These are phyloP conservation scores for Ustilago crameri DNA, from an alignment of 1,284 basidiomycete genomes.

Conservation along the genomic window DNA sequence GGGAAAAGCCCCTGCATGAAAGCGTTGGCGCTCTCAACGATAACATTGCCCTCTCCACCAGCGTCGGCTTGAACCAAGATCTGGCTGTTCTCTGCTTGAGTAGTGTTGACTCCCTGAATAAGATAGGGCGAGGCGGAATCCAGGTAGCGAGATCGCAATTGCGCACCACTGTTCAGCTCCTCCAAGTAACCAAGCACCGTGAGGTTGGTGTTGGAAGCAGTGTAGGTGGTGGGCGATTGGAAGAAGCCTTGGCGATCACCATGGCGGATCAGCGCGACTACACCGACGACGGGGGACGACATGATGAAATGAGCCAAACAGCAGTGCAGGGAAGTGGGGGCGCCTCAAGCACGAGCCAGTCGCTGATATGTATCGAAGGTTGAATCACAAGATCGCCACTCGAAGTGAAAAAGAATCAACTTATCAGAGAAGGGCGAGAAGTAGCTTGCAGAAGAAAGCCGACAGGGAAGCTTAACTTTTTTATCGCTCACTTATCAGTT, in stretches of 20 bases:
- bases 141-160: constrained; percentile 79
- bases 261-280: constrained; percentile 83
- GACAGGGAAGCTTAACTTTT: too few species aligned
- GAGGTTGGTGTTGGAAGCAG: constrained; percentile 77
- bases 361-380: too few species aligned
- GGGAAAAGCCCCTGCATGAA: constrained; percentile 67
- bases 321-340: too few species aligned
- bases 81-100: constrained; percentile 42
- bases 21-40: constrained; percentile 76
- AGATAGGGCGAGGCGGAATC: constrained; percentile 71
- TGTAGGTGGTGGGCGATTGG: constrained; percentile 71
- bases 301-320: constrained; percentile 1
- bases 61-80: constrained; percentile 68
- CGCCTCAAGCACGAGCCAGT: too few species aligned
- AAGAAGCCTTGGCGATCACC: constrained; percentile 76
- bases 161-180: constrained; percentile 77
- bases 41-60: constrained; percentile 82
- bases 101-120: constrained; percentile 74
- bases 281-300: constrained; percentile 74
- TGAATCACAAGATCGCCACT: too few species aligned
- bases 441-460: too few species aligned
- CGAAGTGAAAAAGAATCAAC: too few species aligned
- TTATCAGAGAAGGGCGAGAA: too few species aligned
- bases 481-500: too few species aligned
- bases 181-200: constrained; percentile 82